Evolutionary conservation across 169 alveolate genomes (phyloP).

Genomic region (Plasmodium inui): DNA sequence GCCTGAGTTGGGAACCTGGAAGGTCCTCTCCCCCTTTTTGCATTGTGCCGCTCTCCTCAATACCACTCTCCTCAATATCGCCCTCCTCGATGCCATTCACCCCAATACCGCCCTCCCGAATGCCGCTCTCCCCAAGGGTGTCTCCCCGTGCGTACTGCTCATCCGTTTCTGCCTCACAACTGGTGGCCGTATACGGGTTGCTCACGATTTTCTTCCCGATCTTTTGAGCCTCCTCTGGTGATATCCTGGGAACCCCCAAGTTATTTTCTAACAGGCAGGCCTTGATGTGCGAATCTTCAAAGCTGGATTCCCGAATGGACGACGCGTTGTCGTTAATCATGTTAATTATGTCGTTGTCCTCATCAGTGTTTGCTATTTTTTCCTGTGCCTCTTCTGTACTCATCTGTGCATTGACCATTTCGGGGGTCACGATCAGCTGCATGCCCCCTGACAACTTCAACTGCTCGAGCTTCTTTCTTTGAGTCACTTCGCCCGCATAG

Average conservation of each 20-base stretch:
- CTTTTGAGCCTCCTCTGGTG: background rate
- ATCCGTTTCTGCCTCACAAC: constrained; percentile 16
- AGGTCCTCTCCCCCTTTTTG: background rate
- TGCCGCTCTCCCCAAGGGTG: background rate
- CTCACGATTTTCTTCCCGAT: constrained; percentile 3
- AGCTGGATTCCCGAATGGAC: constrained; percentile 6
- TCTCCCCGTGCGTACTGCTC: background rate
- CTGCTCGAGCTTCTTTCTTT: background rate
- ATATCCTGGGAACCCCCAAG: background rate
- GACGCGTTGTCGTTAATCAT: constrained; percentile 5
- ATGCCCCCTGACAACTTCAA: background rate
- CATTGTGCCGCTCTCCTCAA: background rate
- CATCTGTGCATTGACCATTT: background rate
- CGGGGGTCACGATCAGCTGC: background rate
- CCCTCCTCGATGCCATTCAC: too few relatives aligned
- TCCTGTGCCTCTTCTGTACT: background rate
- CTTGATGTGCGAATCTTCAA: constrained; percentile 34
- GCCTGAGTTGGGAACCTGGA: background rate
- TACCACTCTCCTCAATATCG: too few relatives aligned
- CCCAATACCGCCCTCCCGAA: too few relatives aligned
- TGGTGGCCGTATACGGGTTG: constrained; percentile 38
- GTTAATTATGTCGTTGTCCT: constrained; percentile 1
- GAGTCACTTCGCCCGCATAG: background rate
- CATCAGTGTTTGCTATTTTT: background rate
- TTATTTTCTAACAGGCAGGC: constrained; percentile 29